Evolutionary conservation across 371 early-diverging fungal genomes (phyloP).

Genomic region (Mortierella sp.): DNA sequence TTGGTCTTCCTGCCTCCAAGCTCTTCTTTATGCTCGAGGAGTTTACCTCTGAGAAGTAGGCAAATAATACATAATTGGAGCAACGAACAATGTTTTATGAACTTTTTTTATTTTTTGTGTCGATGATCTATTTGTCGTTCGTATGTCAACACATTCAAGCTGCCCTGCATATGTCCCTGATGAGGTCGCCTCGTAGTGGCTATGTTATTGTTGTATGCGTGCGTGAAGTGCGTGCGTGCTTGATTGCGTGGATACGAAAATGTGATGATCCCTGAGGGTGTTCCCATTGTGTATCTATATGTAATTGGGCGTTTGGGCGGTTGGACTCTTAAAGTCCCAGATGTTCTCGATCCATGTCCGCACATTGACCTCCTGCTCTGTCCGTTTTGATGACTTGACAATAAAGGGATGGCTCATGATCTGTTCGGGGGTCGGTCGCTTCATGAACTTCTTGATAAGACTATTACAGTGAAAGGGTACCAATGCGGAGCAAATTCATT

Average conservation of each 20-base stretch:
- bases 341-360: conserved; percentile 51
- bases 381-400: conserved; percentile 41
- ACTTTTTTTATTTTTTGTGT: background rate
- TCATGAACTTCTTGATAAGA: conserved; percentile 82
- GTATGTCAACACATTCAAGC: too few species aligned
- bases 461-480: conserved; percentile 58
- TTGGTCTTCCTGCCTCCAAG: conserved; percentile 59
- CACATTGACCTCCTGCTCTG: conserved; percentile 51
- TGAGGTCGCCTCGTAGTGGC: too few species aligned
- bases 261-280: too few species aligned
- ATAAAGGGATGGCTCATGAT: conserved; percentile 79
- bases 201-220: too few species aligned
- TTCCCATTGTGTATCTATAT: conserved; percentile 6
- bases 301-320: conserved; percentile 41
- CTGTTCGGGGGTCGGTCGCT: conserved; percentile 83
- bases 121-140: background rate
- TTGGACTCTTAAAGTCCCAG: conserved; percentile 48
- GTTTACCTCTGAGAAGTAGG: conserved; percentile 31
- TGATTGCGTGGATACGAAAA: too few species aligned
- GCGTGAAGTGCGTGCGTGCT: too few species aligned
- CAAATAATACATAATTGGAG: background rate
- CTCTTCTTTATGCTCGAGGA: conserved; percentile 47
- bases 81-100: conserved; percentile 18
- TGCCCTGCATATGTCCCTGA: too few species aligned
- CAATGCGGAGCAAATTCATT: conserved; percentile 33